Evolutionary conservation across 139 green algal species (phyloP).

Genomic region (Picochlorum sp.): DNA sequence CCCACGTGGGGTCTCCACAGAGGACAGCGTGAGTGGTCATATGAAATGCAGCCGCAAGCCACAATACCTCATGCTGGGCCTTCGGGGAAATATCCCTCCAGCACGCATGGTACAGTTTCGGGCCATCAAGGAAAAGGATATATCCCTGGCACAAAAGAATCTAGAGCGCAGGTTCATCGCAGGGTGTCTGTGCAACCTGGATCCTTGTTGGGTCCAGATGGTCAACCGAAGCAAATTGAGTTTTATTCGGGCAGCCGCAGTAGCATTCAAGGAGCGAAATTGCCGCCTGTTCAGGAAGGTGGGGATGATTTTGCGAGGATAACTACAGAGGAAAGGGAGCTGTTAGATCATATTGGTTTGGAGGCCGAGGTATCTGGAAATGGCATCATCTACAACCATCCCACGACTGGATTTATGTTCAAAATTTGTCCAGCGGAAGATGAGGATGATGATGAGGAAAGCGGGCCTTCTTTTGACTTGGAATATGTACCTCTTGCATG

Average conservation of each 20-base stretch:
- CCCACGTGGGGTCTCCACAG: not conserved
- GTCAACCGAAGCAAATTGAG: not conserved
- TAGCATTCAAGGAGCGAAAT: not conserved
- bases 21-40: not conserved
- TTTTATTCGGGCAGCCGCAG: not conserved
- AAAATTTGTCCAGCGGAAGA: not conserved
- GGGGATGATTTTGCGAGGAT: not conserved
- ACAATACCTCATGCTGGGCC: not conserved
- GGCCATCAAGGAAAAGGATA: too few species aligned
- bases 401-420: not conserved
- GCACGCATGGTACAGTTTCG: too few species aligned
- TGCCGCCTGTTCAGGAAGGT: not conserved
- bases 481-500: slow-evolving; percentile 4
- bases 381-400: not conserved
- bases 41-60: not conserved
- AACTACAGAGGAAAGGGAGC: not conserved
- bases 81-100: not conserved
- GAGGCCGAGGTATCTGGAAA: not conserved
- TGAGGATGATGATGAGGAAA: not conserved
- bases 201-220: not conserved
- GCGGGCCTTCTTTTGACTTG: slow-evolving; percentile 1
- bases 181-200: not conserved
- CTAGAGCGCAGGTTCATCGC: not conserved
- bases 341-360: not conserved
- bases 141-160: not conserved